These are phyloP conservation scores for Collybia sp. DNA, from an alignment of 768 basidiomycete species.

Conservation along the genomic window DNA sequence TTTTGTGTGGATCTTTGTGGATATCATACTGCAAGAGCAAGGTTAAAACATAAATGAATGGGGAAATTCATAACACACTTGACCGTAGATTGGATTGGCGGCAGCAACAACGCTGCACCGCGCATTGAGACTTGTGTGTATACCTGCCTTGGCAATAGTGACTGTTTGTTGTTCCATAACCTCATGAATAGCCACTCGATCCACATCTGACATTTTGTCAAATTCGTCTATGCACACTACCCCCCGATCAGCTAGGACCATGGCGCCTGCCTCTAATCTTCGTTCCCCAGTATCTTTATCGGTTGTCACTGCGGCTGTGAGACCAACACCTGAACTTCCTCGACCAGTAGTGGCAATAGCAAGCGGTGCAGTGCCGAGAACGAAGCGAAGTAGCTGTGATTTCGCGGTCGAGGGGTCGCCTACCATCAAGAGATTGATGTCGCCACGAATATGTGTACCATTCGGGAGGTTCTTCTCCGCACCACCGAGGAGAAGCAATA, in stretches of 20 bases:
- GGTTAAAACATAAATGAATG: conserved; percentile 5
- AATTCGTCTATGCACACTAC: conserved; percentile 99
- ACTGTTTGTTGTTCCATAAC: conserved; percentile 99
- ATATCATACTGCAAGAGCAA: conserved; percentile 78
- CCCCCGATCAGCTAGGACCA: conserved; percentile 98
- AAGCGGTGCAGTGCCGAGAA: conserved; percentile 91
- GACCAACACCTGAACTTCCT: conserved; percentile 97
- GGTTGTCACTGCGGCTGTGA: conserved; percentile 97
- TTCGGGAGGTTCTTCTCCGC: conserved; percentile 97
- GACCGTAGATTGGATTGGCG: conserved; percentile 97
- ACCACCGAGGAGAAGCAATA: conserved; percentile 91
- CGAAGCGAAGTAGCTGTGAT: conserved; percentile 92
- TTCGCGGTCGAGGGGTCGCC: conserved; percentile 99
- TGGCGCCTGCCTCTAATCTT: conserved; percentile 95
- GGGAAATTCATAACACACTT: conserved; percentile 44
- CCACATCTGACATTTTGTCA: conserved; percentile 99
- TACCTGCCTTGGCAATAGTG: conserved; percentile 98
- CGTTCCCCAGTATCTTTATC: conserved; percentile 98
- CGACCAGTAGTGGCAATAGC: conserved; percentile 98
- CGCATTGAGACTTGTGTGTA: conserved; percentile 97
- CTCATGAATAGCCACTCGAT: conserved; percentile 99
- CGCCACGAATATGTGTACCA: conserved; percentile 97
- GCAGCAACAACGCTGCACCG: conserved; percentile 97
- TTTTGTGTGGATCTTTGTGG: conserved; percentile 98
- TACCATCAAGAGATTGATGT: conserved; percentile 99